These are phyloP conservation scores for Zygnema circumcarinatum DNA, from an alignment of 139 green algal genomes.

Conservation along the genomic window DNA sequence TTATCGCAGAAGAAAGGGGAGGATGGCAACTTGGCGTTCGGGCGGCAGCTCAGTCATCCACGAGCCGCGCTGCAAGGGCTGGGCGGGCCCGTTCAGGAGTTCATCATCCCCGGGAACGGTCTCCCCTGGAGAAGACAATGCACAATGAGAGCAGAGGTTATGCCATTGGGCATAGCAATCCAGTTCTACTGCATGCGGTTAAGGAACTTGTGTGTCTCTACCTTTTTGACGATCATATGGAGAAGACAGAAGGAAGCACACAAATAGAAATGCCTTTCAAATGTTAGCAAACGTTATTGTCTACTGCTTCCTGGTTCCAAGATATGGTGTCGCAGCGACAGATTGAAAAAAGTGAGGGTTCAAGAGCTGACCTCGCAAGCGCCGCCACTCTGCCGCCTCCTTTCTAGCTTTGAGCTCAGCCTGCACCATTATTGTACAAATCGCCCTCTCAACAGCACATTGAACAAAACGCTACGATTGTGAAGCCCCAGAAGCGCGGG, in stretches of 20 bases:
- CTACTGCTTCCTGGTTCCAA: too few relatives aligned
- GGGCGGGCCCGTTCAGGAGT: slow-evolving; percentile 5
- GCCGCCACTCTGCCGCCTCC: slow-evolving; percentile 53
- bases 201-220: too few relatives aligned
- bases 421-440: slow-evolving; percentile 8
- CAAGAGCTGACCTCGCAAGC: slow-evolving; percentile 24
- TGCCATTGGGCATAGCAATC: too few relatives aligned
- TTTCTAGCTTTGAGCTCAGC: slow-evolving; percentile 34
- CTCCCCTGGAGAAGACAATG: slow-evolving; percentile 28
- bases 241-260: too few relatives aligned
- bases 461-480: neutral
- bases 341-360: neutral
- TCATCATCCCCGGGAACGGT: slow-evolving; percentile 32
- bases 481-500: too few relatives aligned
- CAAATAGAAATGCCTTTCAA: too few relatives aligned
- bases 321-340: too few relatives aligned
- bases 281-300: too few relatives aligned
- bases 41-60: slow-evolving; percentile 60
- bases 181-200: too few relatives aligned
- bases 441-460: neutral
- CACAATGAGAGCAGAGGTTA: neutral
- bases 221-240: too few relatives aligned
- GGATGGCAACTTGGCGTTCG: slow-evolving; percentile 22
- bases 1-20: neutral
- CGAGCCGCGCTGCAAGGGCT: neutral